phyloP scores from a whole-genome alignment of 2,329 filamentous ascomycete genomes.

The Cladophialophora immunda region DNA sequence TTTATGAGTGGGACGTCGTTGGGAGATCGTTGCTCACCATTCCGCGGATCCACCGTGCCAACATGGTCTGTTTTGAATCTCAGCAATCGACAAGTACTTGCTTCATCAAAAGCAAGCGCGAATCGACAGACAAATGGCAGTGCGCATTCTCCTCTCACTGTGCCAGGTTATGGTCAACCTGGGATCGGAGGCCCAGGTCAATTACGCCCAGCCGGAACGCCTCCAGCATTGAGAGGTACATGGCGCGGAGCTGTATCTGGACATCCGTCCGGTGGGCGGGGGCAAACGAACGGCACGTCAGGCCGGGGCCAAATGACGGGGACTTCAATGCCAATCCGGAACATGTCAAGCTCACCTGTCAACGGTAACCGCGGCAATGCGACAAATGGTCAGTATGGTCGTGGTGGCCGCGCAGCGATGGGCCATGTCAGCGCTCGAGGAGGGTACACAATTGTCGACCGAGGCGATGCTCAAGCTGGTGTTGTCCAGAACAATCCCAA shows the following conservation, averaged over 20 bases:
- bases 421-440: conserved; percentile 40
- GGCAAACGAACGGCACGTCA: conserved; percentile 40
- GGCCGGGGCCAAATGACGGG: conserved; percentile 29
- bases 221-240: conserved; percentile 65
- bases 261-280: conserved; percentile 46
- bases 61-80: conserved; percentile 90
- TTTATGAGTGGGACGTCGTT: conserved; percentile 98
- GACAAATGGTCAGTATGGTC: conserved; percentile 18
- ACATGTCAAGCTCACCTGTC: conserved; percentile 21
- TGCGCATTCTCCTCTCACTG: conserved; percentile 62
- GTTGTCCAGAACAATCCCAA: conserved; percentile 64
- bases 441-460: conserved; percentile 55
- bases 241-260: conserved; percentile 66
- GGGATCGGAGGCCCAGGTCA: conserved; percentile 69
- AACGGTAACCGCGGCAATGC: conserved; percentile 29
- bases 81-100: conserved; percentile 80
- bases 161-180: conserved; percentile 65
- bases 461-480: conserved; percentile 61
- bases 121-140: conserved; percentile 59
- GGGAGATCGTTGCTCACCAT: conserved; percentile 87
- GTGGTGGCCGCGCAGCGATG: conserved; percentile 32
- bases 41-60: conserved; percentile 91
- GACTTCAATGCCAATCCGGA: conserved; percentile 35
- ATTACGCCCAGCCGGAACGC: conserved; percentile 63
- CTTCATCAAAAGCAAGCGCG: conserved; percentile 54